Evolutionary conservation across 2,329 filamentous ascomycete species (phyloP).

Genomic region (Hirsutella minnesotensis): DNA sequence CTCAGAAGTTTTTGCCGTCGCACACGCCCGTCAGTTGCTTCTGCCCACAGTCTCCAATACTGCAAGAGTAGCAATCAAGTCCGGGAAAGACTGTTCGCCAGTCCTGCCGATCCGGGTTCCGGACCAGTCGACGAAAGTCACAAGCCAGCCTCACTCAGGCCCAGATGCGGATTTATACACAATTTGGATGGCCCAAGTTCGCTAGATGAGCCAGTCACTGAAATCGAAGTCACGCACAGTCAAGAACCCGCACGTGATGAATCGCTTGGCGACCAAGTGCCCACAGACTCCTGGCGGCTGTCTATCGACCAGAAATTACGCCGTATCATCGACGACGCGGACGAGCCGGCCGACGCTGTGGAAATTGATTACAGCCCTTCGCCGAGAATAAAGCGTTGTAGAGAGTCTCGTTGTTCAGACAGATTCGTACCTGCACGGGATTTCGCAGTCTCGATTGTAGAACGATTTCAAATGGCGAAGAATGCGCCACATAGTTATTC

Average conservation of each 20-base stretch:
- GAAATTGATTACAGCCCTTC: conserved; percentile 5
- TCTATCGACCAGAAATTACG: neutral
- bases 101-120: conserved; percentile 18
- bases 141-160: neutral
- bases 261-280: neutral
- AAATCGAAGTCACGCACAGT: neutral
- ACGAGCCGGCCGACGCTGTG: too few relatives aligned
- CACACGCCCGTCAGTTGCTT: neutral
- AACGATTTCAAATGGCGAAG: conserved; percentile 36
- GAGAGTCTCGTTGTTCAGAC: conserved; percentile 22
- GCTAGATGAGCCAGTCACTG: conserved; percentile 1
- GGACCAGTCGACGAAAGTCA: conserved; percentile 11
- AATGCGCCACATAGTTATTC: conserved; percentile 26
- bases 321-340: neutral
- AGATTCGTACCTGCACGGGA: conserved; percentile 38
- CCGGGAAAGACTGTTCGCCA: conserved; percentile 1
- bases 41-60: too few relatives aligned
- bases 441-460: conserved; percentile 18
- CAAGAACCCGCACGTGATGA: neutral
- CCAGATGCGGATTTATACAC: neutral
- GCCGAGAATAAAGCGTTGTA: neutral
- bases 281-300: neutral
- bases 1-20: neutral
- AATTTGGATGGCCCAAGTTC: conserved; percentile 5
- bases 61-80: neutral